phyloP scores from a whole-genome alignment of 2,329 filamentous ascomycete species.

The Nemania sp. region DNA sequence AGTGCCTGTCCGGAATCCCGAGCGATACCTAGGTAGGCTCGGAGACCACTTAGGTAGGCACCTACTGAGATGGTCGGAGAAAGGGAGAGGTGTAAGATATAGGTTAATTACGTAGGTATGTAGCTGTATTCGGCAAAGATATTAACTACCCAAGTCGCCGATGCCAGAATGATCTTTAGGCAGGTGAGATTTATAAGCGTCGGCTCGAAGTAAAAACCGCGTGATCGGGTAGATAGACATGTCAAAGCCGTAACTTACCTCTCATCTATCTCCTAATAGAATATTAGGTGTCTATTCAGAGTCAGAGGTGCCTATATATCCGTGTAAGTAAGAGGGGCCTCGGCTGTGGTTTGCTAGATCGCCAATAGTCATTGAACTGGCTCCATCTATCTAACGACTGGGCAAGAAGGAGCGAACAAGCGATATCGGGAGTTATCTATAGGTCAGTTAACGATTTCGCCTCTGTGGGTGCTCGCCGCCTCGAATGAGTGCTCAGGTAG shows the following conservation, averaged over 20 bases:
- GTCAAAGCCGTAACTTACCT: neutral
- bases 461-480: neutral
- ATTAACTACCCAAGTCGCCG: too few relatives aligned
- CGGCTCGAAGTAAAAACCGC: neutral
- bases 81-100: neutral
- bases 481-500: neutral
- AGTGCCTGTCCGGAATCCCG: neutral
- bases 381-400: neutral
- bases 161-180: neutral
- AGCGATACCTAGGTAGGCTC: neutral
- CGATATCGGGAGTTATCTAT: neutral
- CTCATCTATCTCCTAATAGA: neutral
- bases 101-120: neutral
- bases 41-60: neutral
- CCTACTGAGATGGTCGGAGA: neutral
- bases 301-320: neutral
- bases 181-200: neutral
- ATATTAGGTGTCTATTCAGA: neutral
- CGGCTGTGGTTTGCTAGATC: neutral
- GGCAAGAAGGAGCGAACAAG: conserved; percentile 20
- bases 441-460: neutral
- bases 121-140: neutral
- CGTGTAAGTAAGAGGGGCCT: neutral
- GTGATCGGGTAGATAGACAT: neutral
- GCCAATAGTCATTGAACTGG: neutral